phyloP scores from a whole-genome alignment of 106 monocot species.

The Phalaenopsis aphrodite region DNA sequence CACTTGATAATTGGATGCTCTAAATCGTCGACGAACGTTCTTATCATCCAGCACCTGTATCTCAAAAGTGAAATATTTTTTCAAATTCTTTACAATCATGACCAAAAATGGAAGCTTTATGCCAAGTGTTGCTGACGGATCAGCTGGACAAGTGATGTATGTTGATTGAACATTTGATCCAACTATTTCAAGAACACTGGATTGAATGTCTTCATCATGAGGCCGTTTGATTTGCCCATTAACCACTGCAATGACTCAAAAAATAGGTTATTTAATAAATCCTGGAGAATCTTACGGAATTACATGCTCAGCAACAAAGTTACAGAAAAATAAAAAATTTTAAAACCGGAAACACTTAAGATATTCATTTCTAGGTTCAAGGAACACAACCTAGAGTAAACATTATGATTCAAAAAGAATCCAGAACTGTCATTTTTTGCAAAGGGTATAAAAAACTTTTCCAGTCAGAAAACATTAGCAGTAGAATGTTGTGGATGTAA shows the following conservation, averaged over 20 bases:
- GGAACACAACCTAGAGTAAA: not conserved
- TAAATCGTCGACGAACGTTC: slow-evolving; percentile 85
- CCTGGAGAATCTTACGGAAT: not conserved
- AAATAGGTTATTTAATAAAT: not conserved
- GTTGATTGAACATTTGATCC: slow-evolving; percentile 92
- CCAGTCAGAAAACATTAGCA: not conserved
- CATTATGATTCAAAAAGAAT: not conserved
- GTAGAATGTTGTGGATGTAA: not conserved
- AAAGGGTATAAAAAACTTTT: not conserved
- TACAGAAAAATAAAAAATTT: not conserved
- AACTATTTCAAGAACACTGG: slow-evolving; percentile 86
- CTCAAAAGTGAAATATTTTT: slow-evolving; percentile 99
- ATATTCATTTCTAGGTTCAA: not conserved
- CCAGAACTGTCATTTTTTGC: not conserved
- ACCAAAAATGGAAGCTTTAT: slow-evolving; percentile 94
- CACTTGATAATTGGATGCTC: slow-evolving; percentile 98
- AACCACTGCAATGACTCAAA: slow-evolving; percentile 44
- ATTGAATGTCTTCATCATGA: slow-evolving; percentile 98
- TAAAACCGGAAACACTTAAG: not conserved
- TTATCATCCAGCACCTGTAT: slow-evolving; percentile 98
- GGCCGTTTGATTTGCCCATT: slow-evolving; percentile 85
- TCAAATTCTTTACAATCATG: slow-evolving; percentile 90
- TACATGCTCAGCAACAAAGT: not conserved
- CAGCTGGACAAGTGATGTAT: slow-evolving; percentile 95
- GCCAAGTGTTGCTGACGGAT: slow-evolving; percentile 88